Evolutionary conservation across 371 early-diverging fungal species (phyloP).

Genomic region (Coemansia sp.): DNA sequence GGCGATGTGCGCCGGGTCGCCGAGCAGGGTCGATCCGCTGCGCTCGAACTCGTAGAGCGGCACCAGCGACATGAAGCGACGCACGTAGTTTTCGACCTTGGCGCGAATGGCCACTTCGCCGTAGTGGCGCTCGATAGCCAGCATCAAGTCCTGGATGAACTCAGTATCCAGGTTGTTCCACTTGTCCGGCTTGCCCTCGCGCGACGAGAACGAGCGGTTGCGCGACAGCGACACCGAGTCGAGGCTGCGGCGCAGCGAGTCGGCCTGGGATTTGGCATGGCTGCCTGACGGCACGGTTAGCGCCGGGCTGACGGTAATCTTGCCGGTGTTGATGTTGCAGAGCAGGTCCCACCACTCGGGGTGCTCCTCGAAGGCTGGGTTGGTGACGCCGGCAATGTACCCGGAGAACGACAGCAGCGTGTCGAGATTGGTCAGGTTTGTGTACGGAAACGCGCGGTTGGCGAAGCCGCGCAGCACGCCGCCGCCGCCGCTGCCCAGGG

Average conservation of each 20-base stretch:
- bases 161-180: constrained; percentile 50
- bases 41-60: constrained; percentile 77
- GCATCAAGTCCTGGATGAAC: constrained; percentile 60
- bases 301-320: constrained; percentile 84
- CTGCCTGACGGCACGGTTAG: constrained; percentile 50
- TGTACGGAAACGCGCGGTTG: constrained; percentile 91
- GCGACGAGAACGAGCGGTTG: constrained; percentile 41
- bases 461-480: constrained; percentile 80
- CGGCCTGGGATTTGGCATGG: constrained; percentile 27
- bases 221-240: constrained; percentile 48
- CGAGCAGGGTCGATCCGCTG: constrained; percentile 56
- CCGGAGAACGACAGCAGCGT: constrained; percentile 79
- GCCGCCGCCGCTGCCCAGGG: constrained; percentile 88
- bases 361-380: constrained; percentile 91
- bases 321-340: constrained; percentile 89
- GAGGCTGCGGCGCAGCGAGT: constrained; percentile 44
- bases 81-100: constrained; percentile 83
- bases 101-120: constrained; percentile 85
- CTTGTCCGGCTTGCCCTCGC: constrained; percentile 50
- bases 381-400: constrained; percentile 95
- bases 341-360: constrained; percentile 95
- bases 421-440: constrained; percentile 83
- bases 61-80: constrained; percentile 77
- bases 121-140: constrained; percentile 79
- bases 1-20: constrained; percentile 27